These are phyloP conservation scores for Phytophthora nicotianae DNA, from an alignment of 352 stramenopile genomes.

Conservation along the genomic window DNA sequence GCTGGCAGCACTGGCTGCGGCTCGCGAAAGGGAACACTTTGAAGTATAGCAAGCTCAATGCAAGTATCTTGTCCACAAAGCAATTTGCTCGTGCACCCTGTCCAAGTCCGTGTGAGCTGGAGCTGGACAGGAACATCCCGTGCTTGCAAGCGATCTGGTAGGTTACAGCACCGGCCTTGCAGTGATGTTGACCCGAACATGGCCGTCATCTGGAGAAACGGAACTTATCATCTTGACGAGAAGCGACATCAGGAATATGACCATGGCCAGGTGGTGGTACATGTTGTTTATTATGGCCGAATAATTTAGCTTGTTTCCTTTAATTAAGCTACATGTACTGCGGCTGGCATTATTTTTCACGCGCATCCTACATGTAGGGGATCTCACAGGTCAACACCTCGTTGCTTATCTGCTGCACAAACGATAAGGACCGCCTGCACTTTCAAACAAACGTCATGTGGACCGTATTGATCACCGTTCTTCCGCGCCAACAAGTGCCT, in stretches of 20 bases:
- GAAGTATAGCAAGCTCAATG: too few species aligned
- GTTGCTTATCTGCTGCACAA: neutral
- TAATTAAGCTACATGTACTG: neutral
- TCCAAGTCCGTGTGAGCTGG: too few species aligned
- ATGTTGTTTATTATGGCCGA: too few species aligned
- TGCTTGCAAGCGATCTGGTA: conserved; percentile 18
- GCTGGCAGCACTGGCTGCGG: too few species aligned
- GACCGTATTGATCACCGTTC: neutral
- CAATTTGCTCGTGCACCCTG: too few species aligned
- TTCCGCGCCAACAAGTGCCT: neutral
- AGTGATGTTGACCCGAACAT: conserved; percentile 8
- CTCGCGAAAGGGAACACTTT: conserved; percentile 3
- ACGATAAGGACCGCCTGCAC: conserved; percentile 12
- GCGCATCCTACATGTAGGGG: neutral
- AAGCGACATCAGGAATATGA: too few species aligned
- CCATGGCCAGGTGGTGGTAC: too few species aligned
- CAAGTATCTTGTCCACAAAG: too few species aligned
- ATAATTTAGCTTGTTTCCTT: too few species aligned
- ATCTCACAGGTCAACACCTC: too few species aligned
- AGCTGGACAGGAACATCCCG: conserved; percentile 9
- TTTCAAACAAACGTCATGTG: conserved; percentile 2
- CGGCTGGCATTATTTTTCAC: neutral
- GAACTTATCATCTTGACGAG: neutral
- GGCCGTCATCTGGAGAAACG: conserved; percentile 11
- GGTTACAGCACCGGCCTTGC: conserved; percentile 11